A percentile compares a stretch with the other conserved stretches of the same genome.
phyloP scores from a whole-genome alignment of 768 basidiomycete genomes.

The Inosperma sp. region DNA sequence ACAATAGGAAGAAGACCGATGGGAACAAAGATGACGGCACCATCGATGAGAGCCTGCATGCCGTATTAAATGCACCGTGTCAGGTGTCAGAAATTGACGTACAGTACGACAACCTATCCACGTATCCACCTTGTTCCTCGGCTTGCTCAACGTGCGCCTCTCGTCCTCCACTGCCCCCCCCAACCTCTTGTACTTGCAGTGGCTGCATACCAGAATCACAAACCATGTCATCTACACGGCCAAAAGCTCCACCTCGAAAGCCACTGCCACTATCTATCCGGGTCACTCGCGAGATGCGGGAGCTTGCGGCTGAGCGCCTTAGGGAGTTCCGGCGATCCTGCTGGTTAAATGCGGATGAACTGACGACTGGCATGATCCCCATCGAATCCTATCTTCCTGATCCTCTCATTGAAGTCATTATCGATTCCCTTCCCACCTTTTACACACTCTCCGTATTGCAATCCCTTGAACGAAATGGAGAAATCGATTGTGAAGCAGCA shows the following conservation, averaged over 20 bases:
- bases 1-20: neutral
- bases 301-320: constrained; percentile 3
- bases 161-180: neutral
- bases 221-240: neutral
- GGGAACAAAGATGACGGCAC: neutral
- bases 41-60: constrained; percentile 1
- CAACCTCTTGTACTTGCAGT: constrained; percentile 8
- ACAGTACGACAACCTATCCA: constrained; percentile 3
- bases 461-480: neutral
- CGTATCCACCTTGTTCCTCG: neutral
- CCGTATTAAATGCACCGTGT: constrained; percentile 2
- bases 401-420: constrained; percentile 10
- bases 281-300: constrained; percentile 14
- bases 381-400: constrained; percentile 14
- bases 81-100: constrained; percentile 2
- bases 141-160: neutral
- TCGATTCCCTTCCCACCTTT: constrained; percentile 12
- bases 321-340: constrained; percentile 7
- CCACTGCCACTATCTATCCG: constrained; percentile 7
- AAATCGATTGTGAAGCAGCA: neutral
- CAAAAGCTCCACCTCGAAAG: neutral
- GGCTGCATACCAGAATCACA: neutral
- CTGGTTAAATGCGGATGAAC: constrained; percentile 11
- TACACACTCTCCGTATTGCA: constrained; percentile 4
- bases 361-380: constrained; percentile 13